Evolutionary conservation across 352 stramenopile species (phyloP).

Genomic region (Blastocystis sp.): DNA sequence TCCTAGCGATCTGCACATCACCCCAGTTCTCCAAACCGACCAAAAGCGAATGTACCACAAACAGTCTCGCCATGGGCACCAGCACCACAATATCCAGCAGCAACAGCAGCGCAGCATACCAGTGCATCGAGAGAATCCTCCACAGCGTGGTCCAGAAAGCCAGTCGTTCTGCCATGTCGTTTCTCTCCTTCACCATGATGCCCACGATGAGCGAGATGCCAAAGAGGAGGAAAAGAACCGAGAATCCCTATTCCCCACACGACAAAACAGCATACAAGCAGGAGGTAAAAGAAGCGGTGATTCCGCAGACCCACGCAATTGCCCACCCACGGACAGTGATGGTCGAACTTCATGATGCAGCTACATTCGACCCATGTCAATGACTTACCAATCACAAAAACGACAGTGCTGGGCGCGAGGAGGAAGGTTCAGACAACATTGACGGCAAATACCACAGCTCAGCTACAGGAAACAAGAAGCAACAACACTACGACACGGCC

Average conservation of each 20-base stretch:
- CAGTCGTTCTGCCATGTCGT: not conserved
- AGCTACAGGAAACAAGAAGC: not conserved
- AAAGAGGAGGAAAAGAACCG: not conserved
- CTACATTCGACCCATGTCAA: not conserved
- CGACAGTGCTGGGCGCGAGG: slow-evolving; percentile 45
- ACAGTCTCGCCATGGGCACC: not conserved
- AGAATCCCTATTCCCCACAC: not conserved
- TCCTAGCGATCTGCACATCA: not conserved
- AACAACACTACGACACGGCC: not conserved
- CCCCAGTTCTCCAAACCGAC: not conserved
- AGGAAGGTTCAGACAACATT: slow-evolving; percentile 2
- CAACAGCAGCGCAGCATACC: not conserved
- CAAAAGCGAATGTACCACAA: slow-evolving; percentile 48
- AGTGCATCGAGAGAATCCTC: not conserved
- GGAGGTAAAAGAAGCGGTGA: slow-evolving; percentile 83
- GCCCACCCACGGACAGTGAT: slow-evolving; percentile 77
- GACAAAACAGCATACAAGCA: slow-evolving; percentile 68
- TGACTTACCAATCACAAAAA: slow-evolving; percentile 9
- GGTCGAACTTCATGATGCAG: slow-evolving; percentile 76
- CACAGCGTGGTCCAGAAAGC: not conserved
- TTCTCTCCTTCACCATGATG: not conserved
- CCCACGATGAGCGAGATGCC: not conserved
- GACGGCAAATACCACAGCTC: not conserved
- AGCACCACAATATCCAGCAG: not conserved
- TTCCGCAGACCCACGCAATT: slow-evolving; percentile 87